Conservation (phyloP, 441 rosid genomes). For the Capsella rubella region DNA sequence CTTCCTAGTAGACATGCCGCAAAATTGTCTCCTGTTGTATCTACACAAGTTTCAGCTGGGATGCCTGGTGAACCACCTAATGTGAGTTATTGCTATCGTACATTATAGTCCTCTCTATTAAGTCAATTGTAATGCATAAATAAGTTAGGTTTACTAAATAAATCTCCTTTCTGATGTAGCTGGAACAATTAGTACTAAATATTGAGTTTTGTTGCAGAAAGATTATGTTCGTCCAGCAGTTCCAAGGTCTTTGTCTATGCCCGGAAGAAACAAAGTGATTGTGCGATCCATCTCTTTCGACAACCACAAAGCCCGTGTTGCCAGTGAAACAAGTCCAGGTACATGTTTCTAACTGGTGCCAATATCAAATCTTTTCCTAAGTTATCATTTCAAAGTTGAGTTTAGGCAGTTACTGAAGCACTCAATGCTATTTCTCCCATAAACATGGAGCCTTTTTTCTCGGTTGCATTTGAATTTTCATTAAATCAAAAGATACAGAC, state of each 20-base stretch:
- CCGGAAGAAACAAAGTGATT: constrained; percentile 78
- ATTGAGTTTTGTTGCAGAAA: constrained; percentile 61
- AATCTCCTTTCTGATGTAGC: background rate
- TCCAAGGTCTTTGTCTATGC: constrained; percentile 84
- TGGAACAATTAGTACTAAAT: background rate
- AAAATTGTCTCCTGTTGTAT: constrained; percentile 67
- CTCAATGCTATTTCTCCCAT: background rate
- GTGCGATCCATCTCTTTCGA: constrained; percentile 81
- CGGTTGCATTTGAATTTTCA: background rate
- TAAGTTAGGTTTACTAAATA: too few species aligned
- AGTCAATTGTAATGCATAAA: background rate
- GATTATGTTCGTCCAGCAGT: constrained; percentile 51
- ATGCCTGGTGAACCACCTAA: constrained; percentile 61
- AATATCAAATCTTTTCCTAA: background rate
- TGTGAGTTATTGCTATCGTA: constrained; percentile 51
- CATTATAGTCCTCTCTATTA: background rate
- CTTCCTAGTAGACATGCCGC: constrained; percentile 79
- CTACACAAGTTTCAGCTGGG: constrained; percentile 68
- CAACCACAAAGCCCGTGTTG: constrained; percentile 51
- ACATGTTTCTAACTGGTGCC: constrained; percentile 32
- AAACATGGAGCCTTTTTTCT: background rate
- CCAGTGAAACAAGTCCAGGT: constrained; percentile 64
- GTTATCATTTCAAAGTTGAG: constrained; percentile 14
- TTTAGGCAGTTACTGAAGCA: constrained; percentile 10
- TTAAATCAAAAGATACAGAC: constrained; percentile 23